Evolutionary conservation across 2,329 filamentous ascomycete species (phyloP).

Genomic region (Chaetomiaceae sp.): DNA sequence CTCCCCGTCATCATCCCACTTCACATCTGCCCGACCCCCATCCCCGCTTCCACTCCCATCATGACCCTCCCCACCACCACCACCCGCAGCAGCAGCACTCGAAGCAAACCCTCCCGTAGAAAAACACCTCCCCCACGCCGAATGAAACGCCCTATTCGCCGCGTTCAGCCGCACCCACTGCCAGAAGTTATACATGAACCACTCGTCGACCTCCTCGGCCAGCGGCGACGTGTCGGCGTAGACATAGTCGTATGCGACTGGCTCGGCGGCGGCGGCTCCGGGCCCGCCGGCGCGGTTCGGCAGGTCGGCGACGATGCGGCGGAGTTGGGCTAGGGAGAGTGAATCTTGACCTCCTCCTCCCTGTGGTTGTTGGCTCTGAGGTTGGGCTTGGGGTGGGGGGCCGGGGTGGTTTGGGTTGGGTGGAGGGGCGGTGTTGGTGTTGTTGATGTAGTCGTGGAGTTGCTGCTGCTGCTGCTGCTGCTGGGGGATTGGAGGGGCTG

Average conservation of each 20-base stretch:
- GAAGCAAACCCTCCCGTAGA: background rate
- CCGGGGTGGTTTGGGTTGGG: background rate
- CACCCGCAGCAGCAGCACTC: conserved; percentile 37
- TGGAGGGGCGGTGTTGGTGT: background rate
- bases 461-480: conserved; percentile 7
- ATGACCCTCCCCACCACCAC: conserved; percentile 49
- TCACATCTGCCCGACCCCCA: conserved; percentile 60
- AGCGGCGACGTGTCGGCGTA: conserved; percentile 71
- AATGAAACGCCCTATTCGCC: conserved; percentile 71
- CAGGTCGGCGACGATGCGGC: conserved; percentile 68
- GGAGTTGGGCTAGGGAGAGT: conserved; percentile 69
- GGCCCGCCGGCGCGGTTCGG: no score
- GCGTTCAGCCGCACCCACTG: conserved; percentile 76
- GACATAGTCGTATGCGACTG: conserved; percentile 77
- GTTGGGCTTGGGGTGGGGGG: conserved; percentile 14
- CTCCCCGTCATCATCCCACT: conserved; percentile 52
- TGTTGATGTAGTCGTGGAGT: conserved; percentile 3
- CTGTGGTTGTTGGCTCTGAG: conserved; percentile 31
- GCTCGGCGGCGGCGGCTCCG: conserved; percentile 55
- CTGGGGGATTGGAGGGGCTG: conserved; percentile 19
- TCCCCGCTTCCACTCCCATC: conserved; percentile 32
- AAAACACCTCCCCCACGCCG: conserved; percentile 59
- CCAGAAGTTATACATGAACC: conserved; percentile 89
- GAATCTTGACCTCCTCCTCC: conserved; percentile 54
- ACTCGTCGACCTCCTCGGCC: conserved; percentile 90